phyloP scores from a whole-genome alignment of 768 basidiomycete species.

The Lactifluus pinguis region DNA sequence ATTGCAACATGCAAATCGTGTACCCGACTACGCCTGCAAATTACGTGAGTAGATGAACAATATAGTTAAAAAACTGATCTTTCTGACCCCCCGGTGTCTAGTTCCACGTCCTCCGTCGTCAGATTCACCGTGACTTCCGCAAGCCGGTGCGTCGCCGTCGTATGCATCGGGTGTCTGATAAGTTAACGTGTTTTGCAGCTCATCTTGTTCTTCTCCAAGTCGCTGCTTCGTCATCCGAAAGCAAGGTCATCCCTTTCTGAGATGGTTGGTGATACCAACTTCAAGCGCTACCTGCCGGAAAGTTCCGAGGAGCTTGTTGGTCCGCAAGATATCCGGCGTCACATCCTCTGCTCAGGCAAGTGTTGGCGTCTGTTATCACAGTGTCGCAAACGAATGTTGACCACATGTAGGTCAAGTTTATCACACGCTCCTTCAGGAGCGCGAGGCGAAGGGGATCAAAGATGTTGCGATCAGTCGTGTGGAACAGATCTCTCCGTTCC shows the following conservation, averaged over 20 bases:
- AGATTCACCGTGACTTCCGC: conserved; percentile 96
- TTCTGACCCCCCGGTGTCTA: conserved; percentile 23
- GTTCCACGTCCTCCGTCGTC: conserved; percentile 96
- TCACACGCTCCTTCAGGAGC: conserved; percentile 78
- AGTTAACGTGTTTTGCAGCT: conserved; percentile 37
- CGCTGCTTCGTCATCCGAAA: conserved; percentile 86
- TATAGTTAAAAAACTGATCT: conserved; percentile 6
- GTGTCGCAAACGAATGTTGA: background rate
- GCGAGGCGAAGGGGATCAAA: conserved; percentile 83
- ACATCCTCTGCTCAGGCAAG: conserved; percentile 80
- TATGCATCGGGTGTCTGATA: background rate
- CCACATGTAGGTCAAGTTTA: conserved; percentile 76
- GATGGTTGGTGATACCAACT: conserved; percentile 81
- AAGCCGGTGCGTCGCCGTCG: conserved; percentile 63
- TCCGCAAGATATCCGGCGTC: conserved; percentile 82
- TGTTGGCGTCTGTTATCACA: background rate
- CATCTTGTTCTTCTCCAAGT: conserved; percentile 96
- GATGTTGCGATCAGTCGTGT: conserved; percentile 91
- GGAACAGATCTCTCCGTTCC: conserved; percentile 95
- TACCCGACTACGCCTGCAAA: conserved; percentile 97
- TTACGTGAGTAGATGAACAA: conserved; percentile 46
- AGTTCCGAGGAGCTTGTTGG: conserved; percentile 59
- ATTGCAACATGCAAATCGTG: conserved; percentile 99
- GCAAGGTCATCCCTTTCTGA: conserved; percentile 82
- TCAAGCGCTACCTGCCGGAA: conserved; percentile 93